Evolutionary conservation across 257 asterid species (phyloP).

Genomic region (Salvia miltiorrhiza): DNA sequence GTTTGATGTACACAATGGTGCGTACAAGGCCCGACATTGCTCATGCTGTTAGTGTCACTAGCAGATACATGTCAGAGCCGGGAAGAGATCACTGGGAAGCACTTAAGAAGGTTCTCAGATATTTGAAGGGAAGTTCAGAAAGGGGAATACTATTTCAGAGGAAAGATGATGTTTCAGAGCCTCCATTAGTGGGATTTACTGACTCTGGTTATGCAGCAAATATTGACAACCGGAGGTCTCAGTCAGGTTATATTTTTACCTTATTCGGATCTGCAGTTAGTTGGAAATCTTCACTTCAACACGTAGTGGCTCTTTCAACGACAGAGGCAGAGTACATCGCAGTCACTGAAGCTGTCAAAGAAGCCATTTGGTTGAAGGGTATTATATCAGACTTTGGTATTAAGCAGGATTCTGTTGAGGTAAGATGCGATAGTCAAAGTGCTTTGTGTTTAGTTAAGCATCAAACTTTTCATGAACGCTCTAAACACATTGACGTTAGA

Average conservation of each 20-base stretch:
- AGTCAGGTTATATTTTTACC: neutral
- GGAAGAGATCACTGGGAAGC: too few relatives aligned
- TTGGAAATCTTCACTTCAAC: neutral
- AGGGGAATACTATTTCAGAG: neutral
- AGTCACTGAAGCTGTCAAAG: neutral
- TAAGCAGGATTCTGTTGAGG: neutral
- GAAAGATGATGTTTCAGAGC: neutral
- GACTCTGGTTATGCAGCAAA: neutral
- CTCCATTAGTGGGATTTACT: neutral
- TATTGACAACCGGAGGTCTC: neutral
- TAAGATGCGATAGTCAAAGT: neutral
- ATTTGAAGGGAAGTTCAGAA: neutral
- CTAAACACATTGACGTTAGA: neutral
- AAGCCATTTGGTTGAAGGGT: neutral
- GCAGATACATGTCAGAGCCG: too few relatives aligned
- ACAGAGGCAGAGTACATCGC: neutral
- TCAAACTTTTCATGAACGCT: too few relatives aligned
- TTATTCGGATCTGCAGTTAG: neutral
- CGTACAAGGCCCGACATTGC: too few relatives aligned
- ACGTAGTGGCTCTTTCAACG: neutral
- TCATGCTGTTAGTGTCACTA: too few relatives aligned
- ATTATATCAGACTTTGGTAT: neutral
- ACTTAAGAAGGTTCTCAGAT: neutral
- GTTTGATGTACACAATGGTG: too few relatives aligned
- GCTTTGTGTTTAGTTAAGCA: neutral